Evolutionary conservation across 2,329 filamentous ascomycete genomes (phyloP), one percentile per base, ranked within the genome.

Genomic region (Penicillium sclerotigenum): DNA sequence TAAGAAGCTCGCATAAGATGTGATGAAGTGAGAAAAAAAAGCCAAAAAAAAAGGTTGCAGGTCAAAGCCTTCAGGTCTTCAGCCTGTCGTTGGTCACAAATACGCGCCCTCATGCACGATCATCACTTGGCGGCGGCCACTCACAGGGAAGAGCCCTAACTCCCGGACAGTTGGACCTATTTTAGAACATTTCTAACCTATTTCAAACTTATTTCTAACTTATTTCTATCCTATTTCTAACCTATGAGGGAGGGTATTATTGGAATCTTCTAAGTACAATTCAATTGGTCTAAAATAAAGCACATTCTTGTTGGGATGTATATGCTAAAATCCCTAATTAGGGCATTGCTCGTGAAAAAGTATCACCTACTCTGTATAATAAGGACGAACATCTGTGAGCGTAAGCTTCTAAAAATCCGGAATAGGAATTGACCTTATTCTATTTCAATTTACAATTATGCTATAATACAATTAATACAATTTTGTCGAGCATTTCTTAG

Each of bases 21-120:
- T 69, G 68, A 70, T 54, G 55, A 56, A 58, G 61, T 65, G 66
- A 68, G 66, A 68, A 67, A 49, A 52, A 36, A 42, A 54, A 55
- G n/a, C n/a, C n/a, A n/a, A n/a, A n/a, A n/a, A n/a, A n/a, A n/a
- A n/a, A n/a, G n/a, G n/a, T n/a, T n/a, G n/a, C n/a, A n/a, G n/a
- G n/a, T n/a, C n/a, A n/a, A n/a, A n/a, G n/a, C n/a, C n/a, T n/a
- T n/a, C 38, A 26, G 28, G 18, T 31, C 31, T 33, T 33, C 53
- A 37, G 47, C 52, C 60, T 62, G 62, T 63, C 57, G 65, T 68
- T 69, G 65, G 67, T 61, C 58, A 42, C 38, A 59, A 57, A 56
- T 69, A 69, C 48, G 67, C 67, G 67, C 67, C 64, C 50, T 46
- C 33, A 59, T 69, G 67, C 67, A 68, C 41, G 56, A 58, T 59